These are phyloP conservation scores for Solanum bulbocastanum DNA, from an alignment of 257 asterid species.

Conservation along the genomic window DNA sequence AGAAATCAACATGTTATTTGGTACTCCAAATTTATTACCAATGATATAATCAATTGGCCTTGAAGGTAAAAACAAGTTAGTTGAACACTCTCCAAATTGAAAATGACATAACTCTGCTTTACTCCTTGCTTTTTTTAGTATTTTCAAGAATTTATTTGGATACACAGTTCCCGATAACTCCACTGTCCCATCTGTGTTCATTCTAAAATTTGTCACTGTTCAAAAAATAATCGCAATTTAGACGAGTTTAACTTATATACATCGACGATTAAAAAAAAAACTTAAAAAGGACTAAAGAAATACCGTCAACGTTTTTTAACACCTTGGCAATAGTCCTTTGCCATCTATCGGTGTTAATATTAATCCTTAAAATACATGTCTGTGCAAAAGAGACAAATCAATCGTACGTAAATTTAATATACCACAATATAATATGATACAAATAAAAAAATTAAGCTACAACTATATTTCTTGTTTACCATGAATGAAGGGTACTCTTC, in stretches of 20 bases:
- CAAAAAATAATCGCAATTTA: not conserved
- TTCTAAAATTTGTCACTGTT: not conserved
- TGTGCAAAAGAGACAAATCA: not conserved
- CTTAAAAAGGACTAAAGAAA: not conserved
- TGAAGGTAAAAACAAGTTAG: constrained; percentile 21
- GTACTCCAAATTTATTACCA: not conserved
- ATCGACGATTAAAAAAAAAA: not conserved
- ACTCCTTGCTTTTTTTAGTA: constrained; percentile 9
- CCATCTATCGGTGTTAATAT: not conserved
- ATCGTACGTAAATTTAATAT: not conserved
- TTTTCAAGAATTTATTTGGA: constrained; percentile 8
- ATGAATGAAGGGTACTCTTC: not conserved
- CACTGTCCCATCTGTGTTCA: not conserved
- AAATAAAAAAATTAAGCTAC: not conserved
- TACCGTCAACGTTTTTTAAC: not conserved
- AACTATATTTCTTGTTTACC: not conserved
- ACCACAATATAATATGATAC: not conserved
- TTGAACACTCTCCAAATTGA: constrained; percentile 35
- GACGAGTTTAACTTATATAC: not conserved
- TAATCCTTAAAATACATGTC: not conserved
- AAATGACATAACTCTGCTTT: constrained; percentile 22
- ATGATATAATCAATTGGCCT: not conserved
- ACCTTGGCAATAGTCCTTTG: not conserved
- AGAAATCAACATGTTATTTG: not conserved
- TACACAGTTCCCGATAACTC: not conserved